Evolutionary conservation across 2,329 filamentous ascomycete genomes (phyloP).

Genomic region (Botrytis galanthina): DNA sequence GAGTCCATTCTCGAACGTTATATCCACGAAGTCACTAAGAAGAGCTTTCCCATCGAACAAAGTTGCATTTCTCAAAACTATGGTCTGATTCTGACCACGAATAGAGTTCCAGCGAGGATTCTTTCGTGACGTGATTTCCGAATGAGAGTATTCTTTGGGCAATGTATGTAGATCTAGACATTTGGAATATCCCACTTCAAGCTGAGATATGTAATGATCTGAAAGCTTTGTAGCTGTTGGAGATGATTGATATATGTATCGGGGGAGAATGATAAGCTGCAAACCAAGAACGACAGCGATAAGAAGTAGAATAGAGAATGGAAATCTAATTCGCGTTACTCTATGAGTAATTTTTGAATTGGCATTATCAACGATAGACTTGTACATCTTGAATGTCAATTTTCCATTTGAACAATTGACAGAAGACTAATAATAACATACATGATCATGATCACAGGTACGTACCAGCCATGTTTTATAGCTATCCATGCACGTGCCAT

Average conservation of each 20-base stretch:
- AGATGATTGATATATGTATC: constrained; percentile 28
- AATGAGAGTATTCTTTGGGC: constrained; percentile 19
- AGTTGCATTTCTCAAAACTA: constrained; percentile 44
- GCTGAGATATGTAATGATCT: constrained; percentile 27
- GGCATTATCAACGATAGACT: background rate
- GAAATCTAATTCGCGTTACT: constrained; percentile 22
- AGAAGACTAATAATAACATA: background rate
- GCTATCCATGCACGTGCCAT: too few species aligned
- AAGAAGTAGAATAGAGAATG: constrained; percentile 28
- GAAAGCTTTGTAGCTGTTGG: constrained; percentile 26
- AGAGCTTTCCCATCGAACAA: constrained; percentile 46
- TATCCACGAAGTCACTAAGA: constrained; percentile 39
- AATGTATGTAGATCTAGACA: constrained; percentile 33
- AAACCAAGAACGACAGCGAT: constrained; percentile 27
- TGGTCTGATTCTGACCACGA: constrained; percentile 41
- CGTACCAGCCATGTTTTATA: background rate
- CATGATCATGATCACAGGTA: background rate
- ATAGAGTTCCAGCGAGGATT: constrained; percentile 45
- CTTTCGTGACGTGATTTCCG: constrained; percentile 27
- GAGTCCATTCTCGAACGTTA: constrained; percentile 43
- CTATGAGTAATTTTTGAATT: background rate
- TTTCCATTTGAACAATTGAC: background rate
- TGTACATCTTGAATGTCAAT: constrained; percentile 12
- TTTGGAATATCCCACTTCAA: constrained; percentile 32
- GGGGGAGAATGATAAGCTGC: constrained; percentile 33